Evolutionary conservation across 192 early-diverging fungal species (phyloP).

Genomic region (Podochytrium sp.): DNA sequence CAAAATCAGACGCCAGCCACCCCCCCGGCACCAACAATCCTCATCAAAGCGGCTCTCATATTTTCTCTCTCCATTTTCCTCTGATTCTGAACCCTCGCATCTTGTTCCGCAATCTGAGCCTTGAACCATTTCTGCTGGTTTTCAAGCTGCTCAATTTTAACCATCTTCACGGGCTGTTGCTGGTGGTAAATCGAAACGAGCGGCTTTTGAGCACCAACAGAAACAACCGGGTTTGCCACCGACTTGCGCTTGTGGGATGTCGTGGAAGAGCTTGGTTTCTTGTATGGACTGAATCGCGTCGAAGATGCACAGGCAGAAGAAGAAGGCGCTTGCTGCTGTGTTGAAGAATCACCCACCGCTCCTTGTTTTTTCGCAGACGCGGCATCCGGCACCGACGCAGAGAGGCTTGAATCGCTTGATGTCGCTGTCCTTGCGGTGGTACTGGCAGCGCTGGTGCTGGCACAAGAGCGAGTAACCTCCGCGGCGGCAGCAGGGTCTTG

Average conservation of each 20-base stretch:
- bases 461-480: neutral
- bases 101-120: constrained; percentile 2
- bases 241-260: no score
- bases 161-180: neutral
- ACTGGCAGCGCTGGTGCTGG: neutral
- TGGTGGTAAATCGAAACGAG: no score
- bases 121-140: constrained; percentile 23
- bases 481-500: no score
- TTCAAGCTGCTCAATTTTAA: constrained; percentile 13
- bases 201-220: no score
- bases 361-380: no score
- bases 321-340: neutral
- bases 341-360: no score
- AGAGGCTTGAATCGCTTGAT: neutral
- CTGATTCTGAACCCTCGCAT: neutral
- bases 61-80: neutral
- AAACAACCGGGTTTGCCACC: no score
- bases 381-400: no score
- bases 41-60: constrained; percentile 14
- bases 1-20: no score
- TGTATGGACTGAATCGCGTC: constrained; percentile 18
- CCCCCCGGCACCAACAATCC: no score
- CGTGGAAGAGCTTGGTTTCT: neutral
- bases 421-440: neutral
- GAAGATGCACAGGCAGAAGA: no score